phyloP scores from a whole-genome alignment of 2,329 filamentous ascomycete genomes.

The Arachnopeziza araneosa region DNA sequence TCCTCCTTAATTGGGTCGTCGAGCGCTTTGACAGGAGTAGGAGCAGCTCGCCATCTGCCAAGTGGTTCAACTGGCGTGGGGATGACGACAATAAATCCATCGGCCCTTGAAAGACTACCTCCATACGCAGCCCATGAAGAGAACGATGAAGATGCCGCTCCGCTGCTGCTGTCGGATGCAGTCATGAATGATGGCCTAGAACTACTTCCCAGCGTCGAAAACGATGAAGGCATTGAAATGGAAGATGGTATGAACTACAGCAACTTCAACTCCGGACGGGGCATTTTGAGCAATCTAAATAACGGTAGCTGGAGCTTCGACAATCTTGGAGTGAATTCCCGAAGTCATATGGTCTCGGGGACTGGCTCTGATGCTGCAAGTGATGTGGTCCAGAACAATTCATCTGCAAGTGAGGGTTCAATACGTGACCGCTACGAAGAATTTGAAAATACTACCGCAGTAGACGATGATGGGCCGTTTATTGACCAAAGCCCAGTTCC shows the following conservation, averaged over 20 bases:
- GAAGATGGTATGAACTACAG: slow-evolving; percentile 11
- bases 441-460: slow-evolving; percentile 20
- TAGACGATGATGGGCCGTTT: slow-evolving; percentile 15
- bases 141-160: slow-evolving; percentile 16
- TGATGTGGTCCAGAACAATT: slow-evolving; percentile 28
- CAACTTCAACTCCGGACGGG: slow-evolving; percentile 4
- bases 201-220: slow-evolving; percentile 24
- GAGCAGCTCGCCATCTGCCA: slow-evolving; percentile 64
- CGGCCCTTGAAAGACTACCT: slow-evolving; percentile 22
- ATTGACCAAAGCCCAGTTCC: slow-evolving; percentile 24
- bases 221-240: slow-evolving; percentile 28
- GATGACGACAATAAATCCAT: slow-evolving; percentile 26
- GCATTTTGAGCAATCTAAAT: not conserved
- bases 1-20: slow-evolving; percentile 87
- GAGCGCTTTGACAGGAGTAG: slow-evolving; percentile 77
- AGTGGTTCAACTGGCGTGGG: slow-evolving; percentile 43
- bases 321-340: slow-evolving; percentile 6
- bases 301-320: slow-evolving; percentile 15
- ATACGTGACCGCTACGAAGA: slow-evolving; percentile 20
- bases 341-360: slow-evolving; percentile 20
- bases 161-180: slow-evolving; percentile 8
- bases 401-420: slow-evolving; percentile 22
- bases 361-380: slow-evolving; percentile 26
- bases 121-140: slow-evolving; percentile 22
- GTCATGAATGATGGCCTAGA: slow-evolving; percentile 16